A percentile compares a stretch with the other conserved stretches of the same genome.
phyloP scores from a whole-genome alignment of 2,329 filamentous ascomycete species.

The Epichloe coenophiala region DNA sequence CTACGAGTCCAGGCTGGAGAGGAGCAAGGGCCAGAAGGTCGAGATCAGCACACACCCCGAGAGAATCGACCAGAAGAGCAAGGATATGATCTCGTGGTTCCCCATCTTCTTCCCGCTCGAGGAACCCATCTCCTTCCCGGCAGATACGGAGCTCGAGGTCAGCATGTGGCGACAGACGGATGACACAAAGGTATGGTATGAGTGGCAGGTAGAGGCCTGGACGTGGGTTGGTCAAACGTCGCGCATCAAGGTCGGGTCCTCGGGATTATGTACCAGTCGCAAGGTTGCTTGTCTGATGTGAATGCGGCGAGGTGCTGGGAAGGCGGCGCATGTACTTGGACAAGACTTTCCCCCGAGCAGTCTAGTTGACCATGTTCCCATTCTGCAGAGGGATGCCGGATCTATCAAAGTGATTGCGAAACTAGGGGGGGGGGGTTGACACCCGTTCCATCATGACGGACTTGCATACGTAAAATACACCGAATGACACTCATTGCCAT shows the following conservation, averaged over 20 bases:
- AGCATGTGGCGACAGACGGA: conserved; percentile 96
- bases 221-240: conserved; percentile 45
- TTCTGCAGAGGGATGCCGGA: too few relatives aligned
- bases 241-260: conserved; percentile 51
- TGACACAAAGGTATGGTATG: conserved; percentile 94
- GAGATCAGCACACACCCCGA: conserved; percentile 90
- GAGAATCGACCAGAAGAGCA: conserved; percentile 82
- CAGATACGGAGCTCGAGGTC: conserved; percentile 71
- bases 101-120: conserved; percentile 96
- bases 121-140: conserved; percentile 76
- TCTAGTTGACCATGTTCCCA: too few relatives aligned
- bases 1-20: conserved; percentile 44
- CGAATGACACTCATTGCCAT: too few relatives aligned
- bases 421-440: too few relatives aligned
- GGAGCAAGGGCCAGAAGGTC: conserved; percentile 37
- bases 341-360: too few relatives aligned
- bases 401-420: too few relatives aligned
- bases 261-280: conserved; percentile 54
- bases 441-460: background rate
- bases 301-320: background rate
- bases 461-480: too few relatives aligned
- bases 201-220: conserved; percentile 89
- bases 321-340: too few relatives aligned
- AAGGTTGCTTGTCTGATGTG: conserved; percentile 62
- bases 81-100: conserved; percentile 99